Conservation (phyloP, 2,329 filamentous ascomycete species). For the Chaetomiaceae sp. region DNA sequence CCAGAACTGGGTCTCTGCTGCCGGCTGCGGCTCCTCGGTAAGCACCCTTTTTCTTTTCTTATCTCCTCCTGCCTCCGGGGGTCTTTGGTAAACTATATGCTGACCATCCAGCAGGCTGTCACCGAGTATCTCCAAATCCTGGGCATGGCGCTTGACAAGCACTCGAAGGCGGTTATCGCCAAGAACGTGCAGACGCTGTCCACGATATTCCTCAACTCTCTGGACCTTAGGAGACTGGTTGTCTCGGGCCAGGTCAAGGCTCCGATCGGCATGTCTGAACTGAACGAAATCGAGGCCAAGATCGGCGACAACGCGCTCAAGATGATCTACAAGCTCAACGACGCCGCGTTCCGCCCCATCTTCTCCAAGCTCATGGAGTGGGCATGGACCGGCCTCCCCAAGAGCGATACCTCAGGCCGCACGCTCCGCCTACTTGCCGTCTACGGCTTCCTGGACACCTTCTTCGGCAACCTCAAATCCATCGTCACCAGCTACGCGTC, state of each 20-base stretch:
- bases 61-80: too few species aligned
- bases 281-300: conserved; percentile 57
- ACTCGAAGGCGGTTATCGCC: conserved; percentile 71
- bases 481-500: conserved; percentile 90
- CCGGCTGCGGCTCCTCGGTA: conserved; percentile 57
- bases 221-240: conserved; percentile 62
- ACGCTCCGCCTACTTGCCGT: conserved; percentile 66
- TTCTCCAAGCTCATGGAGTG: conserved; percentile 85
- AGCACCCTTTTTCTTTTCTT: conserved; percentile 31
- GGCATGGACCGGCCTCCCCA: conserved; percentile 57
- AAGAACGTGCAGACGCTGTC: conserved; percentile 71
- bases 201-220: conserved; percentile 52
- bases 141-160: conserved; percentile 66
- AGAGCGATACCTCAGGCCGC: conserved; percentile 55
- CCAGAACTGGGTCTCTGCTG: conserved; percentile 65
- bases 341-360: conserved; percentile 85
- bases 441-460: conserved; percentile 72
- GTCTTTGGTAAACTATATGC: conserved; percentile 10
- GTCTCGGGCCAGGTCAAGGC: conserved; percentile 40
- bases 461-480: conserved; percentile 84
- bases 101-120: conserved; percentile 49
- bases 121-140: conserved; percentile 67
- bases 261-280: conserved; percentile 38
- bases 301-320: conserved; percentile 71
- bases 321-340: conserved; percentile 96